phyloP scores from a whole-genome alignment of 192 early-diverging fungal species.

The Haplosporangium gracile region DNA sequence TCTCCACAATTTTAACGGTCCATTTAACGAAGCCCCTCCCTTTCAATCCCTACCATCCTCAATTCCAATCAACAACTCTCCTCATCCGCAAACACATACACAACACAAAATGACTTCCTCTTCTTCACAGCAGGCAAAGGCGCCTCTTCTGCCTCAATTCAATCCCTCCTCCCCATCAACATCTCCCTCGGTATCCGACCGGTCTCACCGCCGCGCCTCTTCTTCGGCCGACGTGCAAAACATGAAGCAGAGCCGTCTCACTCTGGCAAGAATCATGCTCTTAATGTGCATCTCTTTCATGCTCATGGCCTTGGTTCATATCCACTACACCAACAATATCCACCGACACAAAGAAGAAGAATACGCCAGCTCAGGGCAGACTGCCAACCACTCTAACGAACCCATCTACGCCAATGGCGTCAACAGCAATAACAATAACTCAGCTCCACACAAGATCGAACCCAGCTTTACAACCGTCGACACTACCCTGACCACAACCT shows the following conservation, averaged over 20 bases:
- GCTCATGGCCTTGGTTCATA: constrained; percentile 34
- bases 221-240: background rate
- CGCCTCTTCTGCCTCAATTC: constrained; percentile 14
- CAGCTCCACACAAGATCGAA: background rate
- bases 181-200: background rate
- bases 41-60: background rate
- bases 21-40: background rate
- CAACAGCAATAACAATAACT: background rate
- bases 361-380: background rate
- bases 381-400: background rate
- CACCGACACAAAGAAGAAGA: background rate
- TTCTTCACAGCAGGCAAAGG: constrained; percentile 6
- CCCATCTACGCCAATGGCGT: background rate
- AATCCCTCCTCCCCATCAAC: constrained; percentile 5
- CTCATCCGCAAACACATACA: background rate
- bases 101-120: background rate
- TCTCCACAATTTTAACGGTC: background rate
- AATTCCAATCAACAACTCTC: too few relatives aligned
- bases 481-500: constrained; percentile 11
- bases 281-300: constrained; percentile 35
- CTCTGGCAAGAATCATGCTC: constrained; percentile 23
- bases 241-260: constrained; percentile 27
- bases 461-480: constrained; percentile 5
- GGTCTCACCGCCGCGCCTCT: background rate
- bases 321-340: constrained; percentile 30